Conservation (phyloP, 257 asterid genomes). For the Catharanthus roseus region DNA sequence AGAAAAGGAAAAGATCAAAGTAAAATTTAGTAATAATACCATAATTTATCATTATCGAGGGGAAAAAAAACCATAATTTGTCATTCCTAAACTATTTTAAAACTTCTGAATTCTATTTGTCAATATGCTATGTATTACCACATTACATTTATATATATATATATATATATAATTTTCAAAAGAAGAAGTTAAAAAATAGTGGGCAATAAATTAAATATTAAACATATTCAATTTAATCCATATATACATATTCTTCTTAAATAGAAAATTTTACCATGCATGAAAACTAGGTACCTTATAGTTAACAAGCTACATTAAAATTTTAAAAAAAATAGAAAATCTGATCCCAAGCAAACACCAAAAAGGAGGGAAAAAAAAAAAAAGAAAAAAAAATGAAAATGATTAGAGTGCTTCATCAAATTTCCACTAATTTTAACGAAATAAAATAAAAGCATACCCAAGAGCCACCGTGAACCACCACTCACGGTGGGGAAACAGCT, state of each 20-base stretch:
- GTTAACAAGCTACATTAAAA: neutral
- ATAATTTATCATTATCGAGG: no score
- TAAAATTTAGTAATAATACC: neutral
- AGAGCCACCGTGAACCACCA: constrained; percentile 28
- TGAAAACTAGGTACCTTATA: neutral
- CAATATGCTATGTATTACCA: no score
- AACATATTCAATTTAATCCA: neutral
- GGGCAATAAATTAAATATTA: neutral
- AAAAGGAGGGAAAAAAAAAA: neutral
- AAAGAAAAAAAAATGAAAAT: no score
- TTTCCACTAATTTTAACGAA: neutral
- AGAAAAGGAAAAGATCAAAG: neutral
- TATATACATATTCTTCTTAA: neutral
- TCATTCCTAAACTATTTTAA: no score
- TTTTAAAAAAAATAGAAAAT: neutral
- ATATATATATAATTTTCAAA: neutral
- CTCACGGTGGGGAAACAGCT: constrained; percentile 26
- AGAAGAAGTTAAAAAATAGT: neutral
- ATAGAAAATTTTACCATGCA: constrained; percentile 8
- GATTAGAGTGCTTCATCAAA: neutral
- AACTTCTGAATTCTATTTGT: no score
- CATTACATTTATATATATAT: neutral
- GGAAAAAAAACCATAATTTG: no score
- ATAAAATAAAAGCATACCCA: constrained; percentile 11
- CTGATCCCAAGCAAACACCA: neutral